These are phyloP conservation scores for Penicillium sp. DNA, from an alignment of 2,329 filamentous ascomycete genomes.

Conservation along the genomic window DNA sequence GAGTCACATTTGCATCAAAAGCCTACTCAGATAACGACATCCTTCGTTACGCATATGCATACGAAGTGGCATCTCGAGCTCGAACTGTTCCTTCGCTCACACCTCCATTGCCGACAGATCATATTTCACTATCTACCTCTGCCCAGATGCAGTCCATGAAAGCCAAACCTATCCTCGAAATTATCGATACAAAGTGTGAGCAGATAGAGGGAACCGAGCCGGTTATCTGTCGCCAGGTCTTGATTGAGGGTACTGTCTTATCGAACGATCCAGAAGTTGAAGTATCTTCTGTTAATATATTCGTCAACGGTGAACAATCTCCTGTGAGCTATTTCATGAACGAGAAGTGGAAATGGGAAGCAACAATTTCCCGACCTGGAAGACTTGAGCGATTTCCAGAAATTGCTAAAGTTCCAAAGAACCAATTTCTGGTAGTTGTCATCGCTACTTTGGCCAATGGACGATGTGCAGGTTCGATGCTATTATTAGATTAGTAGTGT, in stretches of 20 bases:
- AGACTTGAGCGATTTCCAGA: constrained; percentile 2
- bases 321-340: neutral
- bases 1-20: constrained; percentile 28
- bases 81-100: constrained; percentile 1
- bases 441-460: constrained; percentile 3
- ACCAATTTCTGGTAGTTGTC: constrained; percentile 5
- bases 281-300: neutral
- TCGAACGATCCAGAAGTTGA: neutral
- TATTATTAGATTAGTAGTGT: neutral
- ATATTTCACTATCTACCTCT: neutral
- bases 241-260: constrained; percentile 2
- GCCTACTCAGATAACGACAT: constrained; percentile 32
- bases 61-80: constrained; percentile 21
- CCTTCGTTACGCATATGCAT: constrained; percentile 28
- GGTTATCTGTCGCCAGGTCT: neutral
- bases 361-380: neutral
- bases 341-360: constrained; percentile 2
- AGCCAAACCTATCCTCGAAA: constrained; percentile 1
- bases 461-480: constrained; percentile 3
- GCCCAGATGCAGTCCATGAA: neutral
- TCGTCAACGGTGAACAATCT: constrained; percentile 2
- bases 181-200: neutral
- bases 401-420: constrained; percentile 2
- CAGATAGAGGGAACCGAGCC: neutral
- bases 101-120: constrained; percentile 3